Evolutionary conservation across 2,329 filamentous ascomycete genomes (phyloP), one percentile per base, ranked within the genome.

Genomic region (Nemania sp.): DNA sequence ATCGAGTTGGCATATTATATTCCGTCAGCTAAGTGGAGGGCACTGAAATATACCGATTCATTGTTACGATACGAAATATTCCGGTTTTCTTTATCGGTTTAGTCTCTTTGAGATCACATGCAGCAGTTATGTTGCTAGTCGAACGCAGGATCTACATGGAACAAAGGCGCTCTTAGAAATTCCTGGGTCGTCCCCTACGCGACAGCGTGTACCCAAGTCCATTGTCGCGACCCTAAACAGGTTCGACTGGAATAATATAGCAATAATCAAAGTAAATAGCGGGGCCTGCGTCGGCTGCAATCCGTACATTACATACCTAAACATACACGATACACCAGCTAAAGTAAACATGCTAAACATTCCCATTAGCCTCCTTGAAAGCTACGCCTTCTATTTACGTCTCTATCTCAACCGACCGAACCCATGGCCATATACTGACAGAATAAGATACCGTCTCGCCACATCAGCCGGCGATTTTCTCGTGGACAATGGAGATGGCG

Each of bases 81-180:
- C 0, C 22, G 5, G 35, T 24, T 6, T 15, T 56, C 57, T 67
- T 62, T 52, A 59, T 70, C 26, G 24, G 62, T 45, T 51, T 27
- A 8, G 5, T 27, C 47, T 43, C 62, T 63, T 68, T 65, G 58
- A 57, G 35, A 24, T 22, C 11, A 22, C 10, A 51, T 27, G n/a
- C 26, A 22, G 45, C 13, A 15, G 24, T 45, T 41, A 24, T 45
- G 26, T 57, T 26, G n/a, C 45, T 32, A 20, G 49, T 70, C 41
- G 58, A 67, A 70, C 68, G 62, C 57, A 58, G 57, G 45, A 45
- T 29, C 1, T 10, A 49, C 27, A 13, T 6, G 24, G 11, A 26
- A 70, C 65, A 68, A 70, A 68, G 68, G n/a, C 10, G 4, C 3
- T 45, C 27, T 32, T 13, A 26, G 22, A 26, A 20, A 24, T 8